A percentile compares a stretch with the other conserved stretches of the same genome.
phyloP scores from a whole-genome alignment of 805 yeast species.

The Suhomyces canberraensis region DNA sequence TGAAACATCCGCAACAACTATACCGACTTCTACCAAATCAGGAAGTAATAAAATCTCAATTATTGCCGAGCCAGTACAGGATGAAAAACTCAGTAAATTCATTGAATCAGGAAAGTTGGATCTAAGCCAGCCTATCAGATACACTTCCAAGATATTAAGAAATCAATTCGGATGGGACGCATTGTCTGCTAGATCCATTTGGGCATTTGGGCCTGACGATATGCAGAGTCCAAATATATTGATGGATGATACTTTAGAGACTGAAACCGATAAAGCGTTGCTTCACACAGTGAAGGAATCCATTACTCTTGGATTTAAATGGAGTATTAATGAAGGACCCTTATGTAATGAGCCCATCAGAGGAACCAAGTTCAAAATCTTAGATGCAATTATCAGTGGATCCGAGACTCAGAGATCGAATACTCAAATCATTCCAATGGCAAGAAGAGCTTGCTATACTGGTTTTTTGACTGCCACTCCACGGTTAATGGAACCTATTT shows the following conservation, averaged over 20 bases:
- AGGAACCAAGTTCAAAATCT: conserved; percentile 64
- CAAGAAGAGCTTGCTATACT: conserved; percentile 79
- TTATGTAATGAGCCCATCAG: conserved; percentile 81
- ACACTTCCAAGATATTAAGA: conserved; percentile 53
- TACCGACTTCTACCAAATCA: conserved; percentile 58
- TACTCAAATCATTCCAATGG: conserved; percentile 76
- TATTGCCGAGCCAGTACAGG: conserved; percentile 71
- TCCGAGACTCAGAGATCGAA: conserved; percentile 51
- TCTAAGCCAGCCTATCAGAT: conserved; percentile 33
- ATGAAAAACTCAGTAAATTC: conserved; percentile 46
- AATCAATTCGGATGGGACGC: conserved; percentile 75
- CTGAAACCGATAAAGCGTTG: conserved; percentile 59
- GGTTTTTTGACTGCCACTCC: conserved; percentile 80
- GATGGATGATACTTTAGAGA: conserved; percentile 69
- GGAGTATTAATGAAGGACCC: conserved; percentile 88
- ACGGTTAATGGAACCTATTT: conserved; percentile 76
- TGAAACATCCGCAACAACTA: conserved; percentile 63
- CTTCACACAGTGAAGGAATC: conserved; percentile 48
- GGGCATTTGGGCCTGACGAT: conserved; percentile 63
- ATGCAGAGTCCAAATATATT: conserved; percentile 47
- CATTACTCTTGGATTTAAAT: conserved; percentile 73
- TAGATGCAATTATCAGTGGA: conserved; percentile 54
- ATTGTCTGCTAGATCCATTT: conserved; percentile 73
- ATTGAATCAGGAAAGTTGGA: conserved; percentile 49
- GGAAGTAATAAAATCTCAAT: conserved; percentile 59